phyloP scores from a whole-genome alignment of 495 filamentous ascomycete genomes.

The Penicillium lividum region DNA sequence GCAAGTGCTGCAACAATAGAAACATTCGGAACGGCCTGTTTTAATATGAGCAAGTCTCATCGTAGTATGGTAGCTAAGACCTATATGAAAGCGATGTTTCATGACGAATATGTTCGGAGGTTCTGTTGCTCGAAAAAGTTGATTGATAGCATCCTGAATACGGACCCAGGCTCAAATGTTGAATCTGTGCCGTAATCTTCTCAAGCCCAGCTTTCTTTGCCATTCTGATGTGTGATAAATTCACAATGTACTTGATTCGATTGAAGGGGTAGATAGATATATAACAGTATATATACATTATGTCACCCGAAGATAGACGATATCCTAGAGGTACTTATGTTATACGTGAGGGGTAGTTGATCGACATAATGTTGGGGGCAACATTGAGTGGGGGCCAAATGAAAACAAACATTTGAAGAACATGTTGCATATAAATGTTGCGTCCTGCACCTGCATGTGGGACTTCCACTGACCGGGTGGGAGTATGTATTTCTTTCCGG shows the following conservation, averaged over 20 bases:
- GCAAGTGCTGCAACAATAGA: conserved; percentile 3
- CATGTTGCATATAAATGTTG: too few relatives aligned
- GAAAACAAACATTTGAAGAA: too few relatives aligned
- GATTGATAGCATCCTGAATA: not conserved
- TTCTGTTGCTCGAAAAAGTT: not conserved
- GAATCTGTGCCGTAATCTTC: conserved; percentile 1
- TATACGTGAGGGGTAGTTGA: too few relatives aligned
- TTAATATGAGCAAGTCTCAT: not conserved
- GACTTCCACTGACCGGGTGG: too few relatives aligned
- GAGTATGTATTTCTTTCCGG: too few relatives aligned
- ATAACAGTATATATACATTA: too few relatives aligned
- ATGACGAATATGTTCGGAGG: conserved; percentile 1
- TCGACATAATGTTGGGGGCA: too few relatives aligned
- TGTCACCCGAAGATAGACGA: too few relatives aligned
- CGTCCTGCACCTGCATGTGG: too few relatives aligned
- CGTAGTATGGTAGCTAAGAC: not conserved
- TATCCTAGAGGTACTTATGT: too few relatives aligned
- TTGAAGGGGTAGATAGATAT: too few relatives aligned
- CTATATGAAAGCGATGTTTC: conserved; percentile 1
- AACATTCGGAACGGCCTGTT: conserved; percentile 1
- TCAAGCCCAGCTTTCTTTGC: conserved; percentile 2
- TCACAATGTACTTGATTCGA: not conserved
- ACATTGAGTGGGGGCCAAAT: too few relatives aligned
- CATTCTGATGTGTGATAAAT: not conserved
- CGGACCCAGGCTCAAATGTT: not conserved